Conservation (phyloP, 371 early-diverging fungal species). For the Rhizopus sp. region DNA sequence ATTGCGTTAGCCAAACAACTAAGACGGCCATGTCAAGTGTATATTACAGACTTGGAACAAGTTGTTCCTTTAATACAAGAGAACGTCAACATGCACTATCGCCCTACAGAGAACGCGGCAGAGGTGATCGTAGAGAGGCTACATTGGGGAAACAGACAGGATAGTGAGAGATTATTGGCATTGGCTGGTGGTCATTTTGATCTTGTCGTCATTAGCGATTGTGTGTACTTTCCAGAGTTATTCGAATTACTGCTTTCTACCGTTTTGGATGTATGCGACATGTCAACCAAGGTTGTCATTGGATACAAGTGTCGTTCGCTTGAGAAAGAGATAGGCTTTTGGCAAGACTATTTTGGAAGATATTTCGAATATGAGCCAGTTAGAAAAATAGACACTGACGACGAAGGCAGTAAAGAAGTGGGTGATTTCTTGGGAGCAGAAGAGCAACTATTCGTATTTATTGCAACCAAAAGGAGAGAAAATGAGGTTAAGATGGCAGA, state of each 20-base stretch:
- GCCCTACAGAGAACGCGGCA: slow-evolving; percentile 11
- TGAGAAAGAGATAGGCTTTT: slow-evolving; percentile 62
- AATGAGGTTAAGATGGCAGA: slow-evolving; percentile 51
- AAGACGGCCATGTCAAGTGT: slow-evolving; percentile 32
- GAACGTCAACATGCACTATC: slow-evolving; percentile 38
- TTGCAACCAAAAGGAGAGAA: slow-evolving; percentile 37
- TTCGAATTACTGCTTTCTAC: slow-evolving; percentile 52
- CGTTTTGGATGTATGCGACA: slow-evolving; percentile 41
- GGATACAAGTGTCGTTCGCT: slow-evolving; percentile 62
- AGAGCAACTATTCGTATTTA: slow-evolving; percentile 51
- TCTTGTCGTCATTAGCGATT: slow-evolving; percentile 56
- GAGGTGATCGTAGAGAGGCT: slow-evolving; percentile 43
- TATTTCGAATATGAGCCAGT: slow-evolving; percentile 61
- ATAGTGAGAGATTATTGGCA: slow-evolving; percentile 29
- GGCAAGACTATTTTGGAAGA: slow-evolving; percentile 64
- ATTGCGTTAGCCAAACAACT: slow-evolving; percentile 55
- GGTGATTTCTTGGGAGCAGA: slow-evolving; percentile 49
- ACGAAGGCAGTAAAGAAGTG: slow-evolving; percentile 11
- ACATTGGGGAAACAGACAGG: slow-evolving; percentile 55
- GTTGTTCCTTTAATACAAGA: slow-evolving; percentile 56
- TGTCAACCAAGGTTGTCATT: slow-evolving; percentile 49
- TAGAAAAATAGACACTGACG: slow-evolving; percentile 23
- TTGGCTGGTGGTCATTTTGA: slow-evolving; percentile 40
- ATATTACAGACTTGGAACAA: slow-evolving; percentile 58
- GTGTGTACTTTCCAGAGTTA: slow-evolving; percentile 62